phyloP scores from a whole-genome alignment of 306 rosid species.

The Lagenaria siceraria region DNA sequence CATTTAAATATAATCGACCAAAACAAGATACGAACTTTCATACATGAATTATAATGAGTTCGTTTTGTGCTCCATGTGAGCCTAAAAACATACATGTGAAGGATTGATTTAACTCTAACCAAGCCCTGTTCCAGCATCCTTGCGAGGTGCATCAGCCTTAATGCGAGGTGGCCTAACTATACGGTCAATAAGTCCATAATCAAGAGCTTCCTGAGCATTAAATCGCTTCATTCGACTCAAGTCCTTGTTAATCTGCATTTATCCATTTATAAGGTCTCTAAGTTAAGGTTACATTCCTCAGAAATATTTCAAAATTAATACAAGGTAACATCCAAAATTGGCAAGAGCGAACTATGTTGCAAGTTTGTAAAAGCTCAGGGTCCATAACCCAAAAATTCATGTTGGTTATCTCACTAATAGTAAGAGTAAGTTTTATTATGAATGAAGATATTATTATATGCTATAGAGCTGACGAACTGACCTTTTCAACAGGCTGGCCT shows the following conservation, averaged over 20 bases:
- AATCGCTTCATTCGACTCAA: constrained; percentile 58
- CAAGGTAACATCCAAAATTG: not conserved
- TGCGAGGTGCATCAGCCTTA: constrained; percentile 61
- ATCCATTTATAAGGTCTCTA: constrained; percentile 6
- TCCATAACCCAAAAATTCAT: not conserved
- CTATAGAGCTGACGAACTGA: constrained; percentile 20
- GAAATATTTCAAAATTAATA: not conserved
- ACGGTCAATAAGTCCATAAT: constrained; percentile 86
- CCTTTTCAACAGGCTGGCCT: constrained; percentile 87
- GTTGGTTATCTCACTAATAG: not conserved
- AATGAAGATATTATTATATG: constrained; percentile 10
- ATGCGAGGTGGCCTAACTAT: constrained; percentile 68
- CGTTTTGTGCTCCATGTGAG: not conserved
- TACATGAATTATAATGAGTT: not conserved
- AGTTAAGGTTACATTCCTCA: not conserved
- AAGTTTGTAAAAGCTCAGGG: not conserved
- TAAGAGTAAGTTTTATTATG: not conserved
- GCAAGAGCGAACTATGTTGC: not conserved
- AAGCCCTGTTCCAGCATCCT: constrained; percentile 64
- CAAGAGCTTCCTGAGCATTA: constrained; percentile 68
- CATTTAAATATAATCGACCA: not conserved
- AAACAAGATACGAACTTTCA: not conserved
- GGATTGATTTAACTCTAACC: constrained; percentile 28
- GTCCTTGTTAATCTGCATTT: constrained; percentile 54
- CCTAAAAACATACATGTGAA: not conserved